phyloP scores from a whole-genome alignment of 148 eudicot species.

The Agrostemma githago region DNA sequence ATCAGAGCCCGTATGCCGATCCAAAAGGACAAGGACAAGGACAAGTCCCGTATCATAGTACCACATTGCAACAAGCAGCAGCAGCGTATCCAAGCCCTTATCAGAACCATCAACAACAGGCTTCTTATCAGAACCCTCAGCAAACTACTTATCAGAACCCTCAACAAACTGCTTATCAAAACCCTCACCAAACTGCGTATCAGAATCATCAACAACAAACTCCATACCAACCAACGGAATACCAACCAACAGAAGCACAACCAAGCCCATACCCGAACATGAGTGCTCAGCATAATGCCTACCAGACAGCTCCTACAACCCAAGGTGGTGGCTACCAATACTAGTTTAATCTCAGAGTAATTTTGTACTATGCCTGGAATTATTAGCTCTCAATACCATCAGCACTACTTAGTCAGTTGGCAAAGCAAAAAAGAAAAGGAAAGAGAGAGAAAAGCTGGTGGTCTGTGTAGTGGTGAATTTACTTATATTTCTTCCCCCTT shows the following conservation, averaged over 20 bases:
- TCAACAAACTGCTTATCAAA: conserved; percentile 29
- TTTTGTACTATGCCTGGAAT: conserved; percentile 32
- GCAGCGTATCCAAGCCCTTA: conserved; percentile 22
- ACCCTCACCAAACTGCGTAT: conserved; percentile 24
- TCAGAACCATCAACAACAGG: conserved; percentile 22
- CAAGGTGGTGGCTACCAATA: conserved; percentile 40
- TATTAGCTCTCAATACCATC: conserved; percentile 9
- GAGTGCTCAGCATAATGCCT: conserved; percentile 24
- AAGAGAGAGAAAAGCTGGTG: neutral
- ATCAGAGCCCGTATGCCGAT: conserved; percentile 21
- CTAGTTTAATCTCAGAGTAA: conserved; percentile 25
- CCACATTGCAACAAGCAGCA: neutral
- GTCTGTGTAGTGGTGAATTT: conserved; percentile 23
- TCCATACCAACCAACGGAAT: conserved; percentile 2
- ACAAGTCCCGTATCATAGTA: conserved; percentile 26
- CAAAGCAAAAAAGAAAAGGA: conserved; percentile 2
- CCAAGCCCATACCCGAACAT: conserved; percentile 26
- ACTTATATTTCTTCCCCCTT: neutral
- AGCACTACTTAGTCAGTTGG: conserved; percentile 8
- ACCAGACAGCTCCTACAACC: conserved; percentile 22
- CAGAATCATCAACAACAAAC: conserved; percentile 1
- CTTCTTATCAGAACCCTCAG: conserved; percentile 26
- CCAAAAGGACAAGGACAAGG: conserved; percentile 18
- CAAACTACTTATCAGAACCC: conserved; percentile 28
- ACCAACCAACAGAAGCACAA: neutral